Evolutionary conservation across 345 rosid genomes (phyloP), one percentile per base, ranked within the genome.

Genomic region (Linum lewisii): DNA sequence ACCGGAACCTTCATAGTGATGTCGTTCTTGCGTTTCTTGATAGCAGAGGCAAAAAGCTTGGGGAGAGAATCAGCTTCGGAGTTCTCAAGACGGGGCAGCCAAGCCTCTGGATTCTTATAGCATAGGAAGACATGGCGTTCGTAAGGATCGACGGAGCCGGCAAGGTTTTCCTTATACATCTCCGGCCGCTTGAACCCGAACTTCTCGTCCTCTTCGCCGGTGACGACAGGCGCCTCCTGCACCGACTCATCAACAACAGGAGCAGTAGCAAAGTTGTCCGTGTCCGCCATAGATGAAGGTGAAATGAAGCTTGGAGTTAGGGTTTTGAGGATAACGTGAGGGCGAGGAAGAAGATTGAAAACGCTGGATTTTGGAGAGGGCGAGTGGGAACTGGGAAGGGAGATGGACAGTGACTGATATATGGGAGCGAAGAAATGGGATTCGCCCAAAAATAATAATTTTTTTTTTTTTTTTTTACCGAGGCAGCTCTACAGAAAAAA

Each of bases 121-220:
- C 80, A 75, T 32, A 92, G 84, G 65, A 92, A 86, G 36, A 86
- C 69, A 68, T 92, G 98, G 13, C 97, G 90, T 59, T 78, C 95
- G 70, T 92, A 83, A 6, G 84, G 65, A 62, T 70, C 73, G 8
- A 88, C 81, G 22, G 98, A 80, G 21, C 81, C 84, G 10, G 87
- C 77, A 13, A 92, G 87, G 54, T 74, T 82, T 36, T 52, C 54
- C 71, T 74, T 72, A 75, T 81, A 79, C 97, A 92, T 92, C 82
- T 92, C 98, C 60, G 78, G 55, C 24, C 97, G 73, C 55, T 74
- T 78, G 77, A 92, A 92, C 6, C 97, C 98, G 62, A 65, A 86
- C 64, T 83, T 83, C 6, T 77, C 67, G 29, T 74, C 88, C 47
- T 56, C 69, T 25, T 84, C 86, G 56, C 79, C 83, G 13, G 79